phyloP scores from a whole-genome alignment of 1,284 basidiomycete species.

The Jaminaea rosea region DNA sequence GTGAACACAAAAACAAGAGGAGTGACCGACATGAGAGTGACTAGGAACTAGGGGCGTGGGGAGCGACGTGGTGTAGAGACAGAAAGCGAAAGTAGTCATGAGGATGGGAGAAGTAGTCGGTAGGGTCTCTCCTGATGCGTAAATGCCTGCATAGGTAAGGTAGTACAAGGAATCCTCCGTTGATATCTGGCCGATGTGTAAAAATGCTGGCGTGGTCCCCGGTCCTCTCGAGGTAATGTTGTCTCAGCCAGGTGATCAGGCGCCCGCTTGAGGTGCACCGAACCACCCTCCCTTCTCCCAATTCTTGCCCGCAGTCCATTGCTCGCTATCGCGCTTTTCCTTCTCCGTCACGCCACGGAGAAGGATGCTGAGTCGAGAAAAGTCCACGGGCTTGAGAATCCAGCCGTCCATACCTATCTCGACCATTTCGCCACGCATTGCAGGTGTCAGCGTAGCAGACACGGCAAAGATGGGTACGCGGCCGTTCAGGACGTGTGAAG shows the following conservation, averaged over 20 bases:
- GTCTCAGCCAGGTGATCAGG: too few species aligned
- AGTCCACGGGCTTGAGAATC: conserved; percentile 78
- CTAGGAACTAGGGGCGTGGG: too few species aligned
- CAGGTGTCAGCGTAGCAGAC: conserved; percentile 64
- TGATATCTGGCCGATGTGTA: too few species aligned
- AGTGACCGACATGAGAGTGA: too few species aligned
- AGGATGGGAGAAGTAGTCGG: neutral
- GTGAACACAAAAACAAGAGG: too few species aligned
- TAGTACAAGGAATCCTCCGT: too few species aligned
- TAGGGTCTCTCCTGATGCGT: too few species aligned
- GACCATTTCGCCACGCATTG: conserved; percentile 57
- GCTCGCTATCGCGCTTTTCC: conserved; percentile 20
- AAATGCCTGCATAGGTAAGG: neutral
- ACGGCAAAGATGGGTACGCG: conserved; percentile 76
- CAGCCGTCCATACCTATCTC: conserved; percentile 68
- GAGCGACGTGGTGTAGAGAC: too few species aligned
- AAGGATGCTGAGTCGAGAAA: conserved; percentile 48
- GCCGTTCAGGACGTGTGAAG: conserved; percentile 54
- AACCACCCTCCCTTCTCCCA: conserved; percentile 44
- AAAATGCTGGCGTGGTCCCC: too few species aligned
- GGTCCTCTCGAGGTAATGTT: too few species aligned
- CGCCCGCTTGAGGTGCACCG: conserved; percentile 25
- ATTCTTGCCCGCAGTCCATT: conserved; percentile 27
- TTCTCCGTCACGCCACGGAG: conserved; percentile 27
- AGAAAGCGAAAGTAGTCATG: neutral